phyloP scores from a whole-genome alignment of 2,329 filamentous ascomycete genomes.

The Trichoderma atroviride region DNA sequence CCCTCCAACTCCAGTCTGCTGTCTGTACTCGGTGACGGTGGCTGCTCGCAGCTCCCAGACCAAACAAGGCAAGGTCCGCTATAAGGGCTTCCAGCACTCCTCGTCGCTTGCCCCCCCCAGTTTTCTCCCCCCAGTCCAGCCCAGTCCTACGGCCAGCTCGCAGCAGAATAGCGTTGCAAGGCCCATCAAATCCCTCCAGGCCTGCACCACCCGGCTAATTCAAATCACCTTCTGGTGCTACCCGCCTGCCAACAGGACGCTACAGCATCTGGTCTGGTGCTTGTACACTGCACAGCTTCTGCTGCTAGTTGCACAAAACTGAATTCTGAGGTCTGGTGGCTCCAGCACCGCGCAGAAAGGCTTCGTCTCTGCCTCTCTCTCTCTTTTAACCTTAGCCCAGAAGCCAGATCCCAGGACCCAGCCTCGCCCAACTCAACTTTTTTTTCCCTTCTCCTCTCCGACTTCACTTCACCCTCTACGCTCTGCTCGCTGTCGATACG shows the following conservation, averaged over 20 bases:
- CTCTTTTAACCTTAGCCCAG: neutral
- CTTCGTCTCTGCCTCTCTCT: neutral
- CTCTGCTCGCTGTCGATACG: neutral
- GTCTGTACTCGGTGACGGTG: conserved; percentile 5
- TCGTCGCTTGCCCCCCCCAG: conserved; percentile 3
- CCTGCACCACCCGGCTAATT: neutral
- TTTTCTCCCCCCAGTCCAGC: neutral
- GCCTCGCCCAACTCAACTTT: neutral
- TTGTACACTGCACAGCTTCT: neutral
- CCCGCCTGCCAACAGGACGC: neutral
- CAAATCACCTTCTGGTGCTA: neutral
- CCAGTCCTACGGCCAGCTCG: neutral
- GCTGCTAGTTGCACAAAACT: neutral
- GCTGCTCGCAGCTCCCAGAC: conserved; percentile 14
- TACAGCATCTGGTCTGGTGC: neutral
- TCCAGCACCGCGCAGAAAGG: neutral
- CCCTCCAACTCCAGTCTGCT: neutral
- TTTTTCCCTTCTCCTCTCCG: neutral
- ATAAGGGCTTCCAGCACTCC: neutral
- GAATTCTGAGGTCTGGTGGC: neutral
- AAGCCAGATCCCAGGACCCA: neutral
- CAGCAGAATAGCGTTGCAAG: neutral
- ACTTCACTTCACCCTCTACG: neutral
- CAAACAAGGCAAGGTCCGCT: conserved; percentile 19
- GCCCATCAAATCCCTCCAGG: neutral